Percentiles rank a stretch among this genome's conserved stretches.
These are phyloP conservation scores for Metschnikowia gruessii DNA, from an alignment of 805 yeast genomes.

Conservation along the genomic window DNA sequence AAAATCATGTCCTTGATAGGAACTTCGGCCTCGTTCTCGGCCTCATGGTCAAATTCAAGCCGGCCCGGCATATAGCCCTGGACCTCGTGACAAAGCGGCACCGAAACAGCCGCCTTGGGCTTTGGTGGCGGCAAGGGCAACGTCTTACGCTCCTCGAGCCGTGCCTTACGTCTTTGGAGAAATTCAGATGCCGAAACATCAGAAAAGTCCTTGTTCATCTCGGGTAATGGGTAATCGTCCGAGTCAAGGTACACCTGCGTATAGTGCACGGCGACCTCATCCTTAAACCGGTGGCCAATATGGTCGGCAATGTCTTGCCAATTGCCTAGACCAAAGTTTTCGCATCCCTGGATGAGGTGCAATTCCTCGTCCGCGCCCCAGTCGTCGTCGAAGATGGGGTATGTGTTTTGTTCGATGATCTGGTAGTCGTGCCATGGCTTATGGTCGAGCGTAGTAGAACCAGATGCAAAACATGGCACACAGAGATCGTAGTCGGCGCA, in stretches of 20 bases:
- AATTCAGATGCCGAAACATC: conserved; percentile 66
- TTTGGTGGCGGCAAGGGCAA: conserved; percentile 80
- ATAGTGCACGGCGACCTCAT: conserved; percentile 88
- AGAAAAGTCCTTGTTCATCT: conserved; percentile 65
- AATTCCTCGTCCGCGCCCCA: conserved; percentile 99
- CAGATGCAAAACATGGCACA: conserved; percentile 93
- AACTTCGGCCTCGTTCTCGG: conserved; percentile 94
- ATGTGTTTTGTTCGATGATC: conserved; percentile 90
- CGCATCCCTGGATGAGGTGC: conserved; percentile 84
- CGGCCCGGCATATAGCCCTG: conserved; percentile 99
- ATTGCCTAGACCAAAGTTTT: conserved; percentile 87
- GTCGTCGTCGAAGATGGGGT: conserved; percentile 82
- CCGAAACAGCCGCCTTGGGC: conserved; percentile 84
- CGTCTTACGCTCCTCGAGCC: conserved; percentile 72
- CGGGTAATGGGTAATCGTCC: conserved; percentile 82
- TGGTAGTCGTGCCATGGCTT: conserved; percentile 92
- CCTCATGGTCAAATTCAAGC: conserved; percentile 92
- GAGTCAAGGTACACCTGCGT: conserved; percentile 65
- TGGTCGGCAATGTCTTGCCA: conserved; percentile 99
- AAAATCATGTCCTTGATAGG: conserved; percentile 93
- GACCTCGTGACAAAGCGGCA: conserved; percentile 93
- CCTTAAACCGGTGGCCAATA: conserved; percentile 87
- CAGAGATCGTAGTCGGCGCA: conserved; percentile 96
- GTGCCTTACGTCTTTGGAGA: conserved; percentile 56
- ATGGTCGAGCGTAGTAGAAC: conserved; percentile 76